Percentiles rank a stretch among this genome's conserved stretches.
Conservation (phyloP, 768 basidiomycete species). For the Tephrocybe sp. region DNA sequence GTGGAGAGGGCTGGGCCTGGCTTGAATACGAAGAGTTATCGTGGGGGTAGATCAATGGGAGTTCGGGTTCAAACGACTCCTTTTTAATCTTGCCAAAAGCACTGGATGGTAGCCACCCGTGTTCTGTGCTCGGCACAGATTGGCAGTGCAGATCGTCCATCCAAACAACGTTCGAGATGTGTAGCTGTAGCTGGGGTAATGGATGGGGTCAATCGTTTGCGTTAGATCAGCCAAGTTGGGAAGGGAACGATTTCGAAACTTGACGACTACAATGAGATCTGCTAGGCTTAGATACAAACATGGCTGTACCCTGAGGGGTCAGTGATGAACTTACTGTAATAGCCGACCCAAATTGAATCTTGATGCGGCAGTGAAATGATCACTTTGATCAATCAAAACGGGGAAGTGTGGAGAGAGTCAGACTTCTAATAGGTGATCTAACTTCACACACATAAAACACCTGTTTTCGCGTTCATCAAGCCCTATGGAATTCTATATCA, state of each 20-base stretch:
- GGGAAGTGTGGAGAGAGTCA: not conserved
- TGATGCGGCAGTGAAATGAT: constrained; percentile 10
- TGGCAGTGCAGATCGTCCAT: constrained; percentile 41
- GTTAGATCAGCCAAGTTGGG: constrained; percentile 22
- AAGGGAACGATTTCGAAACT: constrained; percentile 17
- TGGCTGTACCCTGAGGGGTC: constrained; percentile 27
- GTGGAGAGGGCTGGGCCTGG: constrained; percentile 23
- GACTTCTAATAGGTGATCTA: too few relatives aligned
- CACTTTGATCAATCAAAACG: constrained; percentile 9
- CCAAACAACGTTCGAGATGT: constrained; percentile 4
- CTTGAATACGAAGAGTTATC: constrained; percentile 18
- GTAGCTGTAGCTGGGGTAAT: constrained; percentile 18
- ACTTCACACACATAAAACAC: too few relatives aligned
- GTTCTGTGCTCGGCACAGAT: constrained; percentile 29
- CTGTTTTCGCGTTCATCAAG: too few relatives aligned
- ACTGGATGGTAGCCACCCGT: constrained; percentile 30
- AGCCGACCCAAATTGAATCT: constrained; percentile 12
- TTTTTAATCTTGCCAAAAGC: constrained; percentile 41
- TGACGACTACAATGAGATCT: constrained; percentile 20
- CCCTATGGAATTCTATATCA: too few relatives aligned
- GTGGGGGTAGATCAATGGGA: constrained; percentile 35
- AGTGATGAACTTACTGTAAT: constrained; percentile 7
- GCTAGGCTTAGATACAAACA: constrained; percentile 17
- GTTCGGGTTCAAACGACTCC: constrained; percentile 34
- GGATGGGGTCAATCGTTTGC: constrained; percentile 22